These are phyloP conservation scores for Narthecium ossifragum DNA, from an alignment of 106 monocot species.

Conservation along the genomic window DNA sequence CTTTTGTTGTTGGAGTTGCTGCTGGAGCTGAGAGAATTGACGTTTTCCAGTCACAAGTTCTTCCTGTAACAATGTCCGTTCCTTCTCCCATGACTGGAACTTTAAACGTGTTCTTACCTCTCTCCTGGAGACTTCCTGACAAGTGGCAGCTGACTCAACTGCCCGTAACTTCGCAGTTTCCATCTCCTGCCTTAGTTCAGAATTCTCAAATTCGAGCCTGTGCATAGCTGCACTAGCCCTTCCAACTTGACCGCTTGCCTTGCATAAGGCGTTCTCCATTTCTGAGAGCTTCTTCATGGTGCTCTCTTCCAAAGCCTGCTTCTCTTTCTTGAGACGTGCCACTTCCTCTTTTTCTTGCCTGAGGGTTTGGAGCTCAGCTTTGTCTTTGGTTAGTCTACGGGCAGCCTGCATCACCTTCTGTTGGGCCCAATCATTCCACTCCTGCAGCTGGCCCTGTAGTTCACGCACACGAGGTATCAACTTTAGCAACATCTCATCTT, in stretches of 20 bases:
- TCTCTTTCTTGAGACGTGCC: constrained; percentile 65
- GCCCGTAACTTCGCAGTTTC: constrained; percentile 67
- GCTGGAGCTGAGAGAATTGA: constrained; percentile 38
- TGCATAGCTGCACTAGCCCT: constrained; percentile 39
- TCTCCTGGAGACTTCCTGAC: constrained; percentile 51
- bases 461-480: constrained; percentile 41
- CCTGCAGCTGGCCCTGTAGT: constrained; percentile 58
- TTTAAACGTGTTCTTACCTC: constrained; percentile 49
- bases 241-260: constrained; percentile 51
- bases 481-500: constrained; percentile 54
- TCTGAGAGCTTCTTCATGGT: constrained; percentile 69
- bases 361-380: constrained; percentile 59
- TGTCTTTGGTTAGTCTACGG: constrained; percentile 60
- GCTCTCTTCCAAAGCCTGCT: constrained; percentile 61
- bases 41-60: constrained; percentile 48
- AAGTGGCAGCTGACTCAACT: constrained; percentile 56
- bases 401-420: constrained; percentile 86
- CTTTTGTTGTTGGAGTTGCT: constrained; percentile 49
- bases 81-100: constrained; percentile 57
- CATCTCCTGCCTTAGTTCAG: constrained; percentile 60
- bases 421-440: constrained; percentile 85
- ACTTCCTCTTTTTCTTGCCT: constrained; percentile 76
- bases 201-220: constrained; percentile 57
- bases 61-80: constrained; percentile 54
- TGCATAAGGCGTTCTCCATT: constrained; percentile 74